Evolutionary conservation across 2,329 filamentous ascomycete genomes (phyloP), one percentile per base, ranked within the genome.

Genomic region (Alternaria dauci): DNA sequence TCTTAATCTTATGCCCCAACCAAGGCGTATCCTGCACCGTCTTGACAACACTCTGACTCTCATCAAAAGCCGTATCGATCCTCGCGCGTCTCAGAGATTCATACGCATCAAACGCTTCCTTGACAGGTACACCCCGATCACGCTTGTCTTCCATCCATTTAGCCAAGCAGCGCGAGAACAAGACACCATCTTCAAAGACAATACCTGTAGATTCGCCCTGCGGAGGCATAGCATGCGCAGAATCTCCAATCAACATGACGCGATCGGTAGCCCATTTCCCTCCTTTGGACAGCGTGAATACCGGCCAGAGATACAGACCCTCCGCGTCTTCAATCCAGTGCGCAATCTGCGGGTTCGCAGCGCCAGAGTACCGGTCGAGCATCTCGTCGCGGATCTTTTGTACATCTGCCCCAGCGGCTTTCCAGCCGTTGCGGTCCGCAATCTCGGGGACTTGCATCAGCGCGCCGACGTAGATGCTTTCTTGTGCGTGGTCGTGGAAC

Each of bases 141-240:
- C 55, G 43, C 44, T 76, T 74, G 59, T 76, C 78, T 57, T 81
- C 76, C 67, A 81, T 76, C 80, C 80, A 82, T 43, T 75, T 70
- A 1, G 75, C 77, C 47, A 82, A 59, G 70, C 79, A 81, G 48
- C 80, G 71, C 23, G 82, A 79, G 70, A 85, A 80, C 54, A 85
- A 69, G 36, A 84, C 81, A 2, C 80, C 83, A 66, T 85, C 83
- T 71, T 85, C 83, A 62, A 85, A 84, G 9, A 84, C 82, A 34
- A 85, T 81, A 16, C 83, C 83, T 4, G 82, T 84, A 32, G 77
- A 79, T 62, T 85, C 83, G 11, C 83, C 83, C 59, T 84, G 82
- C 3, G 83, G 82, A 4, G 83, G 82, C 83, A 85, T 85, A 9
- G 81, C 81, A 66, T 83, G 81, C 50, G 81, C 81, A 32, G 80